Base-by-base conservation (phyloP, 202 grass and related monocot genomes). In the Setaria viridis region DNA sequence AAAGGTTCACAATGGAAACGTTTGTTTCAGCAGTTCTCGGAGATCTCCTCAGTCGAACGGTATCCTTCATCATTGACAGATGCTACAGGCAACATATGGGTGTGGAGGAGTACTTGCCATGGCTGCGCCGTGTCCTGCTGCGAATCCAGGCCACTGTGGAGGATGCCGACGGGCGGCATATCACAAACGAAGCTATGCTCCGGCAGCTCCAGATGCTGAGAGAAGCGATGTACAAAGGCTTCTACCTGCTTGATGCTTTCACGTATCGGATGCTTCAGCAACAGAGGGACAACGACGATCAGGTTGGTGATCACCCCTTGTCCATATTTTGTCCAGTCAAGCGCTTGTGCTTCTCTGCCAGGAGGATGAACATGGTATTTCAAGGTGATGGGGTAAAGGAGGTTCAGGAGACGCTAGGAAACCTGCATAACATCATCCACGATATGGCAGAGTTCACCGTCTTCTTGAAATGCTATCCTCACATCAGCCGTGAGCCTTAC, bases 121-220 rank as follows among this genome's bases (percentile, higher is more conserved):
- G 34, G 2, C 33, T 89, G 43, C 8, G 48, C 10, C 9, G 5
- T 1, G 2, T 82, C 25, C 47, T 89, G 9, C 77, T 89, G 6
- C 49, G 82, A 9, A 17, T 50, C 13, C 21, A 46, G 3, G 54
- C 51, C 46, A 65, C 30, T 1, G 47, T 81, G 2, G 70, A 85
- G 78, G 82, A 89, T 78, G 78, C 72, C 0, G 78, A 86, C 17
- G 21, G 72, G 0, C 67, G 84, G 37, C 39, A 46, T 11, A 37
- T 81, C 30, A 85, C 58, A 2, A 86, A 86, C 32, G 25, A 30
- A 41, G 65, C 48, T 14, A 89, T 89, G 88, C 64, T 86, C 13
- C 55, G 30, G 1, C 83, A 89, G 11, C 79, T 89, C 4, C 20
- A 46, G 13, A 7, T 78, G 72, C 4, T 86, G 12, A 77, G 15